A percentile compares a stretch with the other conserved stretches of the same genome.
These are phyloP conservation scores for Golubevia pallescens DNA, from an alignment of 1,284 basidiomycete genomes.

Conservation along the genomic window DNA sequence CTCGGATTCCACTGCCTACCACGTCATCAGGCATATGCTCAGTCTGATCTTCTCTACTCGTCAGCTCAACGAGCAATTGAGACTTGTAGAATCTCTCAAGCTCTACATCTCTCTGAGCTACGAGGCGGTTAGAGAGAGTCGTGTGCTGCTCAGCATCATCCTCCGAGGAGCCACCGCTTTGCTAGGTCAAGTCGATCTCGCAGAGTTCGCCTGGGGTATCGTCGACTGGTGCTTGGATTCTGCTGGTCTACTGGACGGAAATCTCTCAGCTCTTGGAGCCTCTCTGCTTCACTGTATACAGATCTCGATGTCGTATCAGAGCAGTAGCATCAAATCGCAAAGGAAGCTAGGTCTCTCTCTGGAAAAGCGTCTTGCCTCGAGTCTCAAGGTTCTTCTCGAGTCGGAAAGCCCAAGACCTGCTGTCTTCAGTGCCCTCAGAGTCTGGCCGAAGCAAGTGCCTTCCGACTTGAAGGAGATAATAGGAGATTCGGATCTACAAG, in stretches of 20 bases:
- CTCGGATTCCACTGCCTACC: conserved; percentile 63
- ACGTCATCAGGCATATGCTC: conserved; percentile 13
- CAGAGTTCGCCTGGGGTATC: conserved; percentile 74
- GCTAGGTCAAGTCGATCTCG: conserved; percentile 75
- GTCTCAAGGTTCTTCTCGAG: conserved; percentile 7
- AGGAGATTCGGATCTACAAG: conserved; percentile 9
- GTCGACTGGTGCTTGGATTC: conserved; percentile 66
- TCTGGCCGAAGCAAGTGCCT: conserved; percentile 11
- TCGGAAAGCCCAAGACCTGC: conserved; percentile 66
- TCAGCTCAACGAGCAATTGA: conserved; percentile 75
- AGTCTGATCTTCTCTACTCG: not conserved
- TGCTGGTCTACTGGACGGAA: conserved; percentile 35
- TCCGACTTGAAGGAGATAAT: conserved; percentile 9
- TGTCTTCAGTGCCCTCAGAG: not conserved
- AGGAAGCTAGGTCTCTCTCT: conserved; percentile 4
- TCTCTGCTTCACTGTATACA: conserved; percentile 74
- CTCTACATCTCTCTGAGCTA: conserved; percentile 35
- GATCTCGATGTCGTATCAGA: conserved; percentile 66
- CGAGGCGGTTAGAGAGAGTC: conserved; percentile 16
- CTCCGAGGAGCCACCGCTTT: conserved; percentile 74
- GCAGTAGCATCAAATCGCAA: conserved; percentile 61
- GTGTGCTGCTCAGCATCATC: conserved; percentile 66
- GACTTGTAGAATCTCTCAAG: conserved; percentile 75
- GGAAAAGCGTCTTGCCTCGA: conserved; percentile 19
- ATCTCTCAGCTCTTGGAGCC: conserved; percentile 64